Percentiles rank a stretch among this genome's conserved stretches.
phyloP scores from a whole-genome alignment of 2,329 filamentous ascomycete genomes.

The Massarina eburnea region DNA sequence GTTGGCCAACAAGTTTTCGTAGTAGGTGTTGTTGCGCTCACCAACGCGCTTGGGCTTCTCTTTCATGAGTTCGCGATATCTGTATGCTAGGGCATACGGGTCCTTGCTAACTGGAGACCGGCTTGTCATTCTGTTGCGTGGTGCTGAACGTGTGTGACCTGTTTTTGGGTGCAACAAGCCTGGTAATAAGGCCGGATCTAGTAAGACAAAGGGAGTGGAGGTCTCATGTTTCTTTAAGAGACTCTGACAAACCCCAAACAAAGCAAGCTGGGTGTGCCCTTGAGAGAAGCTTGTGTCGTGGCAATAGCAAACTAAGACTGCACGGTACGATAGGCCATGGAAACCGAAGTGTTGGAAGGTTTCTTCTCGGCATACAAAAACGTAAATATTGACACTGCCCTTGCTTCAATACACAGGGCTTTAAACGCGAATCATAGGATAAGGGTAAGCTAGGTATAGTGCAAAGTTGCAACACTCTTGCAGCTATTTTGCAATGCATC shows the following conservation, averaged over 20 bases:
- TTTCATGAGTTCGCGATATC: slow-evolving; percentile 23
- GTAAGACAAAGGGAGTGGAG: background rate
- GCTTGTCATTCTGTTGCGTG: background rate
- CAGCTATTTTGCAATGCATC: too few species aligned
- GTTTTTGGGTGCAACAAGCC: background rate
- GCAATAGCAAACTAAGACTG: background rate
- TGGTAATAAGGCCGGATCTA: background rate
- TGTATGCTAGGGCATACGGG: slow-evolving; percentile 23
- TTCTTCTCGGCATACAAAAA: too few species aligned
- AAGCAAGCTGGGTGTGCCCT: background rate
- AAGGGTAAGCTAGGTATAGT: too few species aligned
- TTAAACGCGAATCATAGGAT: too few species aligned
- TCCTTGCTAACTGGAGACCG: slow-evolving; percentile 7
- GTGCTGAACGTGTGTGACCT: background rate
- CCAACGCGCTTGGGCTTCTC: slow-evolving; percentile 8
- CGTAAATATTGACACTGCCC: too few species aligned
- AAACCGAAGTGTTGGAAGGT: too few species aligned
- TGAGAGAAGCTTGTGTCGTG: background rate
- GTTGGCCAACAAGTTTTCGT: slow-evolving; percentile 25
- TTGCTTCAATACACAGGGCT: too few species aligned
- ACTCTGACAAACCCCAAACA: background rate
- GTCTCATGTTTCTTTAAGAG: background rate
- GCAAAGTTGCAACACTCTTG: too few species aligned
- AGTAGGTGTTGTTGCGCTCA: slow-evolving; percentile 20
- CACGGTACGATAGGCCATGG: too few species aligned